Evolutionary conservation across 1,139 yeast genomes (phyloP).

Genomic region (Waltiozyma sp.): DNA sequence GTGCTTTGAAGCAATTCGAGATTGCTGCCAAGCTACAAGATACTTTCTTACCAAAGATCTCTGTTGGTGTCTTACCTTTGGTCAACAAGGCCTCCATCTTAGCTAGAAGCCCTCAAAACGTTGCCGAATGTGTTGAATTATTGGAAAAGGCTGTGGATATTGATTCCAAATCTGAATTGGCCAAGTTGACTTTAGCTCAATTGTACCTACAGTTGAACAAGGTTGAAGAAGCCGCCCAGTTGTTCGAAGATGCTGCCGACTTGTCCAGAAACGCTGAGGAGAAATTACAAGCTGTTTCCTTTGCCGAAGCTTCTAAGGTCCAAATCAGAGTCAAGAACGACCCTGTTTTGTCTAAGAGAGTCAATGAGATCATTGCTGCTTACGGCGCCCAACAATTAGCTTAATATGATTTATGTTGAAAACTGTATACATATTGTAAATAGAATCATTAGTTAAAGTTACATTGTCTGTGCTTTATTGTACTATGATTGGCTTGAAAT

Average conservation of each 20-base stretch:
- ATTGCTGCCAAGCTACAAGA: constrained; percentile 74
- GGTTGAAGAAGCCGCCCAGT: constrained; percentile 68
- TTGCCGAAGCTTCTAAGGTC: constrained; percentile 84
- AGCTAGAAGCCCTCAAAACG: constrained; percentile 40
- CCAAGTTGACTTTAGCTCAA: constrained; percentile 85
- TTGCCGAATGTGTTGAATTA: constrained; percentile 54
- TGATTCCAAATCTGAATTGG: constrained; percentile 85
- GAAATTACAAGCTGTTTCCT: constrained; percentile 83
- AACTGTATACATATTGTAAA: background rate
- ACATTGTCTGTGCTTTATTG: too few relatives aligned
- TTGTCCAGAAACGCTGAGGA: constrained; percentile 80
- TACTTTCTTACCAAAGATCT: constrained; percentile 27
- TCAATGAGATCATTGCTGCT: constrained; percentile 30
- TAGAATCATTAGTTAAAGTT: background rate
- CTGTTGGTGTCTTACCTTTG: constrained; percentile 83
- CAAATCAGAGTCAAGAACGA: constrained; percentile 64
- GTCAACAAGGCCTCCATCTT: constrained; percentile 79
- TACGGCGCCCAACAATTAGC: constrained; percentile 16
- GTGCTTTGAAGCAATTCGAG: constrained; percentile 79
- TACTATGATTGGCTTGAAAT: too few relatives aligned
- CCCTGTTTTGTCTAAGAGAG: constrained; percentile 40
- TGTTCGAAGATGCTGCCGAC: constrained; percentile 73
- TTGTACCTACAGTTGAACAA: constrained; percentile 74
- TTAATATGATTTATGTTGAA: background rate
- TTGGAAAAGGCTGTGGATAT: constrained; percentile 68